These are phyloP conservation scores for Septoria linicola DNA, from an alignment of 2,329 filamentous ascomycete genomes.

Conservation along the genomic window DNA sequence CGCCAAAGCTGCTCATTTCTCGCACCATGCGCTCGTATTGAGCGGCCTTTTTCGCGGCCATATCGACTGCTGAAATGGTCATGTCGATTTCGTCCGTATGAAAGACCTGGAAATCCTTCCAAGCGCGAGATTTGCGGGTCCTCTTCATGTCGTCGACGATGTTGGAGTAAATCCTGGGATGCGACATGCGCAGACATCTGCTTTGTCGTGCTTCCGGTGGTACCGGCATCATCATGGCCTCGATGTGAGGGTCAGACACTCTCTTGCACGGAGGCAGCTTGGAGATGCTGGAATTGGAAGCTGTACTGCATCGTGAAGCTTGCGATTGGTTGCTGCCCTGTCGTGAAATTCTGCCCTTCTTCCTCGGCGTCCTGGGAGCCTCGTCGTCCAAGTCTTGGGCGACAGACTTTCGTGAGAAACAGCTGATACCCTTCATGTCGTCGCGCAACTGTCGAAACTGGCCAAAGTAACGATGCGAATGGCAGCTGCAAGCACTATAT, in stretches of 20 bases:
- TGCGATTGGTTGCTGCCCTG: constrained; percentile 29
- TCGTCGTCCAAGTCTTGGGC: constrained; percentile 22
- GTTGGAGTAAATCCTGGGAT: constrained; percentile 35
- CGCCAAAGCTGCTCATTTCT: constrained; percentile 29
- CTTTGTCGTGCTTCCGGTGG: constrained; percentile 30
- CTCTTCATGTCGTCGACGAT: constrained; percentile 38
- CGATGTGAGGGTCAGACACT: constrained; percentile 32
- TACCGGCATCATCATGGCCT: constrained; percentile 39
- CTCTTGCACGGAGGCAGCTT: constrained; percentile 35
- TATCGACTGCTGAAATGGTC: constrained; percentile 31
- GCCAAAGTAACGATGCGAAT: constrained; percentile 6
- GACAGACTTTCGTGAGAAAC: constrained; percentile 29
- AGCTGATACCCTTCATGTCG: constrained; percentile 32
- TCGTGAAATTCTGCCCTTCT: constrained; percentile 22
- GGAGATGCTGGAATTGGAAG: constrained; percentile 35
- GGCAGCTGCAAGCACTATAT: not conserved
- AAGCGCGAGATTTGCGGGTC: constrained; percentile 35
- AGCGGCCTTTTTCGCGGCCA: constrained; percentile 29
- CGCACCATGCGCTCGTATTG: constrained; percentile 33
- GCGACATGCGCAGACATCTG: constrained; percentile 35
- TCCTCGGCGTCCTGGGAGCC: constrained; percentile 25
- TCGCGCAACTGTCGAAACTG: constrained; percentile 1
- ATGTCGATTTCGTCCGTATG: constrained; percentile 35
- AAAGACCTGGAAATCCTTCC: constrained; percentile 38
- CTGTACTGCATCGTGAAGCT: constrained; percentile 32